A percentile compares a stretch with the other conserved stretches of the same genome.
These are phyloP conservation scores for Cymbopogon flexuosus DNA, from an alignment of 202 grass and related monocot genomes.

Conservation along the genomic window DNA sequence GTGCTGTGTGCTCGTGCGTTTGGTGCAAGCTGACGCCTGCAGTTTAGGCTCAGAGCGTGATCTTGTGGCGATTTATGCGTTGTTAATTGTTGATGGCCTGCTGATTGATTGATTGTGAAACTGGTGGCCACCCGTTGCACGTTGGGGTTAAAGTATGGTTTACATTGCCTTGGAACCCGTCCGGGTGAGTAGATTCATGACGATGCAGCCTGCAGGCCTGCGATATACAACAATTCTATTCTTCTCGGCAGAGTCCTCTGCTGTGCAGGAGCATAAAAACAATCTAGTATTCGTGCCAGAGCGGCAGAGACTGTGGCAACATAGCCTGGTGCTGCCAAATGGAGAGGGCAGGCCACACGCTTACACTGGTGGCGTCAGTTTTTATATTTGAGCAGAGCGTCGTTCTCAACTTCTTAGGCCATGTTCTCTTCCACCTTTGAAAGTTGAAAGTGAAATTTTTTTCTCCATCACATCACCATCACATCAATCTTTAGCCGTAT, in stretches of 20 bases:
- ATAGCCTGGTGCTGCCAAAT: neutral
- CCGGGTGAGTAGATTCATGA: neutral
- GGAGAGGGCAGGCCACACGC: neutral
- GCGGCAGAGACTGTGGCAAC: neutral
- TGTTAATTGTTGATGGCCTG: conserved; percentile 13
- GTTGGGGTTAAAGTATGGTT: neutral
- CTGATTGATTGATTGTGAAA: conserved; percentile 12
- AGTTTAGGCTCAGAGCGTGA: neutral
- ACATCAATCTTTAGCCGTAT: too few species aligned
- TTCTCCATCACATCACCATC: too few species aligned
- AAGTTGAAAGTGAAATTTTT: too few species aligned
- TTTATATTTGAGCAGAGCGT: neutral
- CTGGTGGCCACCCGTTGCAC: neutral
- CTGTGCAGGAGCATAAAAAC: neutral
- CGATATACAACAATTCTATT: neutral
- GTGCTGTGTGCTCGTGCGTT: conserved; percentile 23
- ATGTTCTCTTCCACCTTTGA: too few species aligned
- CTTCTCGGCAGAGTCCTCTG: neutral
- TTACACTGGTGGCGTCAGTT: neutral
- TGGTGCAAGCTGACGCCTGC: neutral
- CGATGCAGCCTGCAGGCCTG: neutral
- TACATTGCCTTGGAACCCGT: neutral
- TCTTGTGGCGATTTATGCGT: neutral
- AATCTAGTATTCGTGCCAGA: neutral
- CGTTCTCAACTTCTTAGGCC: neutral